These are phyloP conservation scores for Zoysia matrella DNA, from an alignment of 202 grass and related monocot genomes.

Conservation along the genomic window DNA sequence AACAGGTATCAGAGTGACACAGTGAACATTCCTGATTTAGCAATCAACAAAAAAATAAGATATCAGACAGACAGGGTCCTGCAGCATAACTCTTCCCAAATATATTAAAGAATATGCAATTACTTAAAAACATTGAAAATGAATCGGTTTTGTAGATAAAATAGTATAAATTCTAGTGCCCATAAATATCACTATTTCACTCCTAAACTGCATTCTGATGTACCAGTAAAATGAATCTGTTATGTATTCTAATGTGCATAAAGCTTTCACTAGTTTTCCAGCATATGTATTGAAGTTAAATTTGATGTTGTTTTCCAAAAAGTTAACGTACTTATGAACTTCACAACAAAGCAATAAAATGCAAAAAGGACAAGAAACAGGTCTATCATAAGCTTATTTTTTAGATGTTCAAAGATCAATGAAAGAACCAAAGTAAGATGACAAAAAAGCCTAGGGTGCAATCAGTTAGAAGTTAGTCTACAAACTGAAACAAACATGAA, in stretches of 20 bases:
- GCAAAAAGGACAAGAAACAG: neutral
- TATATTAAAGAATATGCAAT: neutral
- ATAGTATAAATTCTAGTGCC: neutral
- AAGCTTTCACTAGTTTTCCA: neutral
- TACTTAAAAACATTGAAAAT: neutral
- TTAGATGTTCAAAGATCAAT: neutral
- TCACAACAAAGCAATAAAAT: neutral
- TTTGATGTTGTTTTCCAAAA: neutral
- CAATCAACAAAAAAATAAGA: conserved; percentile 1
- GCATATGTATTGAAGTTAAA: neutral
- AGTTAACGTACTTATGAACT: neutral
- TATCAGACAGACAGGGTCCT: neutral
- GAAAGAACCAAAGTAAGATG: neutral
- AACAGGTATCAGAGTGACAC: neutral
- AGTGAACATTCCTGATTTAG: neutral
- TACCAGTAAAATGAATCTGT: neutral
- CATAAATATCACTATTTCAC: neutral
- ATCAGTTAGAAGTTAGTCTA: neutral
- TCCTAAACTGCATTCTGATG: neutral
- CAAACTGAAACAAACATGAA: neutral
- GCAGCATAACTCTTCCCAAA: neutral
- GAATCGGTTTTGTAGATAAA: neutral
- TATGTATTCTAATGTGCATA: neutral
- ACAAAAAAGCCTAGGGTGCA: neutral
- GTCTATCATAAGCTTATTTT: neutral